These are phyloP conservation scores for Lachancea thermotolerans DNA, from an alignment of 805 yeast genomes.

Conservation along the genomic window DNA sequence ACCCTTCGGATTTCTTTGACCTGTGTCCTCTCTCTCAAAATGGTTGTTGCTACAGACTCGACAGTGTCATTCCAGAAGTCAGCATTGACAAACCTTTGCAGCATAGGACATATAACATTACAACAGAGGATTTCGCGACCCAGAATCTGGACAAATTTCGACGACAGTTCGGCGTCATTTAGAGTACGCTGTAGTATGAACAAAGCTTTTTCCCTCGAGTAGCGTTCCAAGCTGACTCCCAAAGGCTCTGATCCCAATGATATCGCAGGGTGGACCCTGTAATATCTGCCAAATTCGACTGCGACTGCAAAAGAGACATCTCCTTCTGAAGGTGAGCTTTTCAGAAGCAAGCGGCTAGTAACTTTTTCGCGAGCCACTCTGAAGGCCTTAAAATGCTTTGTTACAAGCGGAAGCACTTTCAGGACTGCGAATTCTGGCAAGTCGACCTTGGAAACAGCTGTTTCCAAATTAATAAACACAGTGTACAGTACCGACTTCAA, in stretches of 20 bases:
- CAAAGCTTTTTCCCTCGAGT: conserved; percentile 40
- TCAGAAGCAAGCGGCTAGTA: conserved; percentile 19
- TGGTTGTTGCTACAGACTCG: conserved; percentile 51
- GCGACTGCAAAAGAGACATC: conserved; percentile 32
- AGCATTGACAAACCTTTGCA: conserved; percentile 53
- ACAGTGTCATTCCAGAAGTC: conserved; percentile 70
- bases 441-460: conserved; percentile 41
- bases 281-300: conserved; percentile 29
- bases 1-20: conserved; percentile 67
- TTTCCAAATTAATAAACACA: conserved; percentile 38
- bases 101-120: conserved; percentile 47
- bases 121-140: conserved; percentile 58
- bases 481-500: conserved; percentile 38
- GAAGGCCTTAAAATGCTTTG: conserved; percentile 54
- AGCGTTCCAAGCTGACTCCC: conserved; percentile 40
- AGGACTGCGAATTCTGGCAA: conserved; percentile 51
- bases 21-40: conserved; percentile 65
- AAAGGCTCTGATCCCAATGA: conserved; percentile 28
- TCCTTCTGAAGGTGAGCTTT: conserved; percentile 30
- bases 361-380: conserved; percentile 35
- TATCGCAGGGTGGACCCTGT: conserved; percentile 55
- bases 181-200: conserved; percentile 43
- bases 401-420: conserved; percentile 55
- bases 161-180: conserved; percentile 36
- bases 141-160: conserved; percentile 43